Conservation (phyloP, 2,329 filamentous ascomycete species). For the Aureobasidium sp. region DNA sequence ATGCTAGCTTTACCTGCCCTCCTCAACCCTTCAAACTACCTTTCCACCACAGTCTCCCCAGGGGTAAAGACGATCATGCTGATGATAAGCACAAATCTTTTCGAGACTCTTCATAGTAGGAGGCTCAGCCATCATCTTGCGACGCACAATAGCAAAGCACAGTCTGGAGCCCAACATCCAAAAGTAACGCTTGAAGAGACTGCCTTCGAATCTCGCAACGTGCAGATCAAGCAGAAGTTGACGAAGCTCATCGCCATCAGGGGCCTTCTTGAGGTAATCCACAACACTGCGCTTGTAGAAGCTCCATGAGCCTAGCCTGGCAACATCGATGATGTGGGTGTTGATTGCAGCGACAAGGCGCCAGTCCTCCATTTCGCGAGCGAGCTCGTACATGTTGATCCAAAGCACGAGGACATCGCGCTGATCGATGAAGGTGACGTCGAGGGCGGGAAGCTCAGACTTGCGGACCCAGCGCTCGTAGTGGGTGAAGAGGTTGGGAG, state of each 20-base stretch:
- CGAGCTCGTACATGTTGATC: not conserved
- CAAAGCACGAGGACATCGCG: not conserved
- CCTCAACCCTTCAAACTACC: not conserved
- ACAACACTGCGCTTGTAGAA: not conserved
- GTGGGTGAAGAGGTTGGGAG: not conserved
- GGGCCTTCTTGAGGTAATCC: not conserved
- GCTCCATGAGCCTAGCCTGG: not conserved
- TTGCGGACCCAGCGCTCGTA: constrained; percentile 2
- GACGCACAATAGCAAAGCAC: not conserved
- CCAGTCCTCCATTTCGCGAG: not conserved
- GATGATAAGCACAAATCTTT: not conserved
- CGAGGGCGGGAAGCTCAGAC: not conserved
- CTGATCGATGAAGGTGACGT: not conserved
- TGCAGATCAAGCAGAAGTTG: not conserved
- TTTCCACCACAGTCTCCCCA: not conserved
- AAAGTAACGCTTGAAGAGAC: not conserved
- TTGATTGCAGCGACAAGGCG: not conserved
- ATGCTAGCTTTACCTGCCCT: not conserved
- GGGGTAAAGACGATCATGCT: not conserved
- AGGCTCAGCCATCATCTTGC: not conserved
- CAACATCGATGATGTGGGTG: not conserved
- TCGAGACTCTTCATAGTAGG: not conserved
- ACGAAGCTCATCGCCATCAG: not conserved
- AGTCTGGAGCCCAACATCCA: not conserved
- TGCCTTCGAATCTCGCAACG: not conserved